Conservation (phyloP, 1,284 basidiomycete species). For the Filobasidium uniguttulatum region DNA sequence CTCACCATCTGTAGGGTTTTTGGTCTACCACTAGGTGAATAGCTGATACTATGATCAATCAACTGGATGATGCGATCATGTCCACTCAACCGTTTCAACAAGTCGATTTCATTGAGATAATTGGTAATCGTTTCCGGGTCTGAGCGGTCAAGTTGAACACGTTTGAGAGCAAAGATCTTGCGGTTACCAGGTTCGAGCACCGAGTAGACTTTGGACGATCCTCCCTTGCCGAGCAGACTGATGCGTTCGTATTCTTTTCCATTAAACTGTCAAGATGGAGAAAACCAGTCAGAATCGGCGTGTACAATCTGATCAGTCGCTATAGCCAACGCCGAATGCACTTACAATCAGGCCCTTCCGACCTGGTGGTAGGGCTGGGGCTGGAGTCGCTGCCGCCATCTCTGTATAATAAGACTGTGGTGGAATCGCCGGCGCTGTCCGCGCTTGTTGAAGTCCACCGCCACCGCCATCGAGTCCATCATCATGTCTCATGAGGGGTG, state of each 20-base stretch:
- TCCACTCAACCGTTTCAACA: slow-evolving; percentile 71
- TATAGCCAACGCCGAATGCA: background rate
- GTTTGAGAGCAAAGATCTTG: slow-evolving; percentile 74
- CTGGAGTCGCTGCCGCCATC: slow-evolving; percentile 3
- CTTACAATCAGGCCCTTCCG: slow-evolving; percentile 11
- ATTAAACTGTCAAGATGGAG: slow-evolving; percentile 49
- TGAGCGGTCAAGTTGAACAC: slow-evolving; percentile 68
- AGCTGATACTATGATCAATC: slow-evolving; percentile 64
- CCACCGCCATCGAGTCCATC: slow-evolving; percentile 2
- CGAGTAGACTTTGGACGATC: slow-evolving; percentile 83
- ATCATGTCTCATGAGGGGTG: slow-evolving; percentile 3
- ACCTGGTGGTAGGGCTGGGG: slow-evolving; percentile 7
- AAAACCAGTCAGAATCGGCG: no score
- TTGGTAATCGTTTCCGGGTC: slow-evolving; percentile 73
- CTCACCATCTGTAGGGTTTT: slow-evolving; percentile 56
- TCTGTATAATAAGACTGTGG: slow-evolving; percentile 3
- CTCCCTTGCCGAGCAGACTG: slow-evolving; percentile 78
- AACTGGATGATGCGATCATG: slow-evolving; percentile 79
- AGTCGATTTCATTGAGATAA: slow-evolving; percentile 87
- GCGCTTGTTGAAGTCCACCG: slow-evolving; percentile 4
- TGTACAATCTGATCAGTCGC: background rate
- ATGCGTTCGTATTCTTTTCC: slow-evolving; percentile 65
- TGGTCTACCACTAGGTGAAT: slow-evolving; percentile 45
- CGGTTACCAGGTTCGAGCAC: slow-evolving; percentile 57
- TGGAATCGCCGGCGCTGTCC: slow-evolving; percentile 5